Evolutionary conservation across 805 yeast genomes (phyloP).

Genomic region (Yarrowia sp.): DNA sequence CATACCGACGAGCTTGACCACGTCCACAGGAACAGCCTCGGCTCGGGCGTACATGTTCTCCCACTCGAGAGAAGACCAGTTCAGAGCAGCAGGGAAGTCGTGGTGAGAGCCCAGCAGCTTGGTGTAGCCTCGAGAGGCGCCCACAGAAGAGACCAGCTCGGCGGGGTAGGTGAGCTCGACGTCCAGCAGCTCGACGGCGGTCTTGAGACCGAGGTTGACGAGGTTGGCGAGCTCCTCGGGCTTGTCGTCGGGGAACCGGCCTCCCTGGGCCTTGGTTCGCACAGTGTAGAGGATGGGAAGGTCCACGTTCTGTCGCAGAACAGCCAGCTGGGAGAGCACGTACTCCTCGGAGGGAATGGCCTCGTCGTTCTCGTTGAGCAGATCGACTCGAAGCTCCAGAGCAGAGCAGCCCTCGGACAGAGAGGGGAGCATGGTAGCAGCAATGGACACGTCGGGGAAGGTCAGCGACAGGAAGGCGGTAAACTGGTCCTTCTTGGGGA

Average conservation of each 20-base stretch:
- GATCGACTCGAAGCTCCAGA: constrained; percentile 83
- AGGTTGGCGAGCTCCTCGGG: constrained; percentile 58
- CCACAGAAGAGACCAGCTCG: constrained; percentile 59
- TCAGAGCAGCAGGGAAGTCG: constrained; percentile 66
- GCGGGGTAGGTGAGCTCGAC: constrained; percentile 75
- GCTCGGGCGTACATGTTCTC: constrained; percentile 74
- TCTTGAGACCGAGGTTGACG: constrained; percentile 67
- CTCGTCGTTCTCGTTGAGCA: constrained; percentile 56
- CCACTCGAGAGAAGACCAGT: constrained; percentile 80
- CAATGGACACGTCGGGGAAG: constrained; percentile 61
- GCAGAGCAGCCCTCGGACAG: constrained; percentile 77
- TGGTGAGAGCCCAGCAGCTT: constrained; percentile 84
- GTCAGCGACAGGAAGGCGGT: constrained; percentile 79
- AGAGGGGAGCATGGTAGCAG: constrained; percentile 56
- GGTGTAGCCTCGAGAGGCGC: constrained; percentile 64
- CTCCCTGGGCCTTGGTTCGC: constrained; percentile 82
- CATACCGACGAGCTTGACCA: constrained; percentile 82
- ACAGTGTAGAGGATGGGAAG: constrained; percentile 84
- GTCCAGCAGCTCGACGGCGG: constrained; percentile 83
- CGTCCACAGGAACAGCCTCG: constrained; percentile 62
- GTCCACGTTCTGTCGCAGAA: constrained; percentile 65
- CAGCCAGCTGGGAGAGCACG: constrained; percentile 76
- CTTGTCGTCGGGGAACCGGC: constrained; percentile 71
- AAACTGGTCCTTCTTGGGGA: constrained; percentile 52
- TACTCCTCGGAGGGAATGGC: constrained; percentile 52